Evolutionary conservation across 1,284 basidiomycete genomes (phyloP), one percentile per base, ranked within the genome.

Genomic region (Sporisorium scitamineum): DNA sequence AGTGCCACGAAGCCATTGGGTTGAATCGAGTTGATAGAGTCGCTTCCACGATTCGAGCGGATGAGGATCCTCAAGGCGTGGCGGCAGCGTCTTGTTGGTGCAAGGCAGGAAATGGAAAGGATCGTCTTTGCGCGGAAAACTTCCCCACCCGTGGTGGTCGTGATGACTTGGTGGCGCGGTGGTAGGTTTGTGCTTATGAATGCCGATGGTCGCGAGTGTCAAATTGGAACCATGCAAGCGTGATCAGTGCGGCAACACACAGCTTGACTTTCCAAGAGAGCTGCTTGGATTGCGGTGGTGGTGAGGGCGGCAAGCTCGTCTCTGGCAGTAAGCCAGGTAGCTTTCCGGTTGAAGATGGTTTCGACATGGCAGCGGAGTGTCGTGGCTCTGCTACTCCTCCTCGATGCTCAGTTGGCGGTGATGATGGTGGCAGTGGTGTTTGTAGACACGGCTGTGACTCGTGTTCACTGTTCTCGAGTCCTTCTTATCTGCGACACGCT

Each of bases 91-190:
- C 18, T 32, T 26, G 5, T 70, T 61, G 47, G 68, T 65, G 44
- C 68, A 70, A 3, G 68, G 68, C 14, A 70, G 50, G 20, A 70
- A 64, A 42, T 70, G 68, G 27, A 70, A 65, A 1, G 57, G 57
- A 34, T 61, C 61, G 27, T 47, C 32, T 1, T 22, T 34, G 6
- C 27, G 45, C 11, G 61, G 61, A 54, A 70, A 64, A 14, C 24
- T 18, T 13, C 61, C 68, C 66, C 66, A 61, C 13, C n/a, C 27
- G 13, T 29, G 42, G 14, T n/a, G 44, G 16, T 18, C 39, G 31
- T 47, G 48, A 27, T 26, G 18, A 48, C 9, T 5, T 48, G 24
- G 26, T 48, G 24, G 6, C 18, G 26, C 26, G 45, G 11, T 26
- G 13, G 45, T 24, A 27, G 45, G 8, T 14, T 29, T 27, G 55